phyloP scores from a whole-genome alignment of 2,329 filamentous ascomycete species.

The Triangularia setosa region DNA sequence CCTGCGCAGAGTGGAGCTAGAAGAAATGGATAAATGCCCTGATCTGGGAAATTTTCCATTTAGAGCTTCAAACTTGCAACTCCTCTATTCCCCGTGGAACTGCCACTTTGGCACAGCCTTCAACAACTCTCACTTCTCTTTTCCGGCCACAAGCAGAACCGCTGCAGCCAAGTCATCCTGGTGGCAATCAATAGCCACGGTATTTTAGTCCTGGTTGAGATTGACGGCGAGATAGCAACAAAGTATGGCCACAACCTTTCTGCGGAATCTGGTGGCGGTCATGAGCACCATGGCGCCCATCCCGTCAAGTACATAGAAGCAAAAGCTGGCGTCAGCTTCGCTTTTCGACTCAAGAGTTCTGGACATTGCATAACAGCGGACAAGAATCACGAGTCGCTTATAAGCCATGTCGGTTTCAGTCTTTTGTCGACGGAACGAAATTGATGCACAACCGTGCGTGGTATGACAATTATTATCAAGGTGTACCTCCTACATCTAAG shows the following conservation, averaged over 20 bases:
- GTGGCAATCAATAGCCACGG: background rate
- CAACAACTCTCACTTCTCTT: background rate
- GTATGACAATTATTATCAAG: background rate
- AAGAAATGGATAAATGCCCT: too few relatives aligned
- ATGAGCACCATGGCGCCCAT: background rate
- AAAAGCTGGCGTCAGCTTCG: constrained; percentile 5
- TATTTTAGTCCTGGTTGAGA: background rate
- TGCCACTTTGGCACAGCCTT: background rate
- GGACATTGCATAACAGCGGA: background rate
- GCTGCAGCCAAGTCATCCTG: background rate
- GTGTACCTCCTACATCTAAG: background rate
- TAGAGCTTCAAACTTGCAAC: too few relatives aligned
- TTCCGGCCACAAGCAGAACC: background rate
- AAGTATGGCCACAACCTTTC: background rate
- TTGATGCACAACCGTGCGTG: background rate
- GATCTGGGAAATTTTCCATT: too few relatives aligned
- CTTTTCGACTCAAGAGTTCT: background rate
- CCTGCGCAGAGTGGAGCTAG: too few relatives aligned
- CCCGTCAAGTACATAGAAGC: constrained; percentile 12
- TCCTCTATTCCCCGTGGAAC: background rate
- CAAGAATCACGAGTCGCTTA: background rate
- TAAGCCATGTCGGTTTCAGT: background rate
- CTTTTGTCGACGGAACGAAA: background rate
- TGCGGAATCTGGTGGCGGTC: background rate
- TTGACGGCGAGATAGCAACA: background rate